Base-by-base conservation (phyloP, 2,329 filamentous ascomycete genomes). In the Fragosphaeria purpurea region DNA sequence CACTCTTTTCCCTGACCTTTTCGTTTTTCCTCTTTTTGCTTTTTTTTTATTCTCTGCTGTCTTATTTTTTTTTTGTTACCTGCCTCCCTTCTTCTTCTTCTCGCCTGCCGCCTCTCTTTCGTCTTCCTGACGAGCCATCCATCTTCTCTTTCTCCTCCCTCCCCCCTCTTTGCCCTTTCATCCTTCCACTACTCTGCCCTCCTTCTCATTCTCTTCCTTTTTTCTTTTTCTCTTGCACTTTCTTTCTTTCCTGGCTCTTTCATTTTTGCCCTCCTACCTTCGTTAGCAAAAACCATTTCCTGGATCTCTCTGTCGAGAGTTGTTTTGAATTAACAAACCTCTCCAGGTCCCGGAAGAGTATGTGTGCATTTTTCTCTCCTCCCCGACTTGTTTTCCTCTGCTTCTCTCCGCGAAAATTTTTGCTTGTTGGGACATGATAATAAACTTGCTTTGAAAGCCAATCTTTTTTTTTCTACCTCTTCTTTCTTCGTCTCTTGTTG, bases 231-330 rank as follows among this genome's bases (percentile, higher is more conserved):
- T 50, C 56, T 48, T 54, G 44, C 46, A 39, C 44, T 49, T 50
- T 43, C 48, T 54, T 46, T 47, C 35, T 58, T 52, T 49, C 50
- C 56, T 56, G 55, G 55, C 56, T 56, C 59, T 32, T 56, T 50
- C 55, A 44, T 54, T 44, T 44, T 49, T 53, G 47, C 51, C 41
- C 39, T 51, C 40, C 54, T 22, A 8, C 13, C 56, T 50, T 46
- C 51, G 56, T 58, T 58, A 59, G 62, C 63, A 62, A 62, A 57
- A 58, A 58, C 59, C 56, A 56, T 53, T 55, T 53, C 55, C 50
- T 51, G 47, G 46, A 39, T 54, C 58, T 57, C 59, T 60, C 61
- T 61, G 58, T 52, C 55, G 55, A 53, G 52, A 22, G 22, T 22
- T 22, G 22, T 22, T 22, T 22, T 22, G 22, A 22, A 22, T 22